Percentiles rank a stretch among this genome's conserved stretches.
Evolutionary conservation across 306 rosid genomes (phyloP).

Genomic region (Sicyos edulis): DNA sequence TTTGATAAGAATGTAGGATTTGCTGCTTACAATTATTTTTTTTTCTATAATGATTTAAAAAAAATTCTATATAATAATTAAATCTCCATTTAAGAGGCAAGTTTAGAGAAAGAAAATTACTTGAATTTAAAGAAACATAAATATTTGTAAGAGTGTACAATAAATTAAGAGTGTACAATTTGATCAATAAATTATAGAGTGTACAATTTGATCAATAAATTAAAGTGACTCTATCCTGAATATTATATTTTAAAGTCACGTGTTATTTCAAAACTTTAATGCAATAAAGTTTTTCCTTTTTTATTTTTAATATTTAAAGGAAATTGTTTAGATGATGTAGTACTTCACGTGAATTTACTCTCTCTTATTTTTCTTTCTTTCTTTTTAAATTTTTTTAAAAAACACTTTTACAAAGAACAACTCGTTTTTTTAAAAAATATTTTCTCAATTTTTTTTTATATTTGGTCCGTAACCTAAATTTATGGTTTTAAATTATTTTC

Average conservation of each 20-base stretch:
- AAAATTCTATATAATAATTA: too few relatives aligned
- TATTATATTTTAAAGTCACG: neutral
- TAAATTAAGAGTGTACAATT: neutral
- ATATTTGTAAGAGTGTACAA: too few relatives aligned
- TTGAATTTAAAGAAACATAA: constrained; percentile 1
- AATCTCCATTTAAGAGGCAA: neutral
- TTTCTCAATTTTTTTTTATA: neutral
- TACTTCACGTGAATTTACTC: neutral
- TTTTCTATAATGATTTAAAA: too few relatives aligned
- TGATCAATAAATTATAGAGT: too few relatives aligned
- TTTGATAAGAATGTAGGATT: too few relatives aligned
- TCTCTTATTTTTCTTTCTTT: neutral
- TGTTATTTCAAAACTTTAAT: neutral
- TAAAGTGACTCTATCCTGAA: neutral
- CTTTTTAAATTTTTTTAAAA: too few relatives aligned
- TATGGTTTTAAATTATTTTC: too few relatives aligned
- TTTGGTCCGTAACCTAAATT: too few relatives aligned
- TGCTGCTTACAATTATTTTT: too few relatives aligned
- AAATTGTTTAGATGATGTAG: neutral
- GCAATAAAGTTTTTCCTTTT: neutral
- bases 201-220: constrained; percentile 12
- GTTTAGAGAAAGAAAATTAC: neutral
- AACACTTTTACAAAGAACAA: neutral
- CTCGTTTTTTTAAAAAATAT: neutral
- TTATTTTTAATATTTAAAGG: neutral